These are phyloP conservation scores for Tulasnella sp. DNA, from an alignment of 768 basidiomycete genomes.

Conservation along the genomic window DNA sequence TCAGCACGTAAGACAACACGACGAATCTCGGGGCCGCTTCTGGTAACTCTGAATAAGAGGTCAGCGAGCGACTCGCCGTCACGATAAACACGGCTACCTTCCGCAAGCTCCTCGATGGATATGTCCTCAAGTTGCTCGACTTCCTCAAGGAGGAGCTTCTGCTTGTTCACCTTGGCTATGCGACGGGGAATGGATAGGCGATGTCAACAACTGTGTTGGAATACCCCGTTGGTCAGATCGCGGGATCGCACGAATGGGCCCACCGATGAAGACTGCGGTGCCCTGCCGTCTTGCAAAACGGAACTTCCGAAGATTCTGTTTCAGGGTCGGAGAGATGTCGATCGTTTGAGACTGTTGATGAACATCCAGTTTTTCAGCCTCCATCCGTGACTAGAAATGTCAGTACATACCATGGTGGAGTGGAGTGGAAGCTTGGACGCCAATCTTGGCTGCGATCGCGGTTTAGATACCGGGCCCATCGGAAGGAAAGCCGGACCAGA, in stretches of 20 bases:
- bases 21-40: slow-evolving; percentile 81
- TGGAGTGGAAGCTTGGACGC: too few relatives aligned
- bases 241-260: background rate
- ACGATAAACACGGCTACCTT: slow-evolving; percentile 41
- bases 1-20: slow-evolving; percentile 68
- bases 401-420: background rate
- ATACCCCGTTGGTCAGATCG: background rate
- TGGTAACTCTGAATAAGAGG: slow-evolving; percentile 52
- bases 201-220: background rate
- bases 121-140: slow-evolving; percentile 68
- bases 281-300: slow-evolving; percentile 49
- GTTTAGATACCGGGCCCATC: too few relatives aligned
- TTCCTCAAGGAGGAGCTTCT: slow-evolving; percentile 66
- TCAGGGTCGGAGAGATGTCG: slow-evolving; percentile 70
- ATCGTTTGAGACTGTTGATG: slow-evolving; percentile 53
- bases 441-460: too few relatives aligned
- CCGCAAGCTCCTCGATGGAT: slow-evolving; percentile 71
- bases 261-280: slow-evolving; percentile 49
- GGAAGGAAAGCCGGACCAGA: too few relatives aligned
- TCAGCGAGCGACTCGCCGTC: background rate
- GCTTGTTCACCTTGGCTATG: slow-evolving; percentile 88
- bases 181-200: too few relatives aligned
- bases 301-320: slow-evolving; percentile 73
- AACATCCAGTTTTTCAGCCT: background rate
- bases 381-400: background rate